Evolutionary conservation across 2,329 filamentous ascomycete species (phyloP).

Genomic region (Clarireedia paspali): DNA sequence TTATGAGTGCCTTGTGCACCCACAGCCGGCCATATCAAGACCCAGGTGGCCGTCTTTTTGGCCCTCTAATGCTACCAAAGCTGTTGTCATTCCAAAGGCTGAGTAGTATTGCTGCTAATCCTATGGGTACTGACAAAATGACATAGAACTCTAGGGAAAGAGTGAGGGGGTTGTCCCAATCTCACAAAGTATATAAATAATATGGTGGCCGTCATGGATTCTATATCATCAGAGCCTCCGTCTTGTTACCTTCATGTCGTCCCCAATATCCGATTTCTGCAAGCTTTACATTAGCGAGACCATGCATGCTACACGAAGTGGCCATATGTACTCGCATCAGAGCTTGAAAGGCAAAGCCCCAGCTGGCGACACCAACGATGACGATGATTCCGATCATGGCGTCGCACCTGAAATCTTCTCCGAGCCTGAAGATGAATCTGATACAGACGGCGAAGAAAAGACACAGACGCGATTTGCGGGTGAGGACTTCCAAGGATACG

Average conservation of each 20-base stretch:
- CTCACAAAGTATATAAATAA: conserved; percentile 20
- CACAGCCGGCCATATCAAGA: conserved; percentile 20
- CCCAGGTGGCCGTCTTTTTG: conserved; percentile 13
- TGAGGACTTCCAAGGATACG: not conserved
- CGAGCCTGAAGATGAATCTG: conserved; percentile 2
- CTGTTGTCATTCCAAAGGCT: conserved; percentile 19
- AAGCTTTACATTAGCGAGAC: conserved; percentile 24
- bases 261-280: conserved; percentile 24
- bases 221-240: conserved; percentile 5
- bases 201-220: conserved; percentile 18
- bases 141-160: conserved; percentile 18
- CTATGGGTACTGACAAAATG: conserved; percentile 16
- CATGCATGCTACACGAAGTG: conserved; percentile 22
- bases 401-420: not conserved
- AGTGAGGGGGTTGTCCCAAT: conserved; percentile 11
- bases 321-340: conserved; percentile 7
- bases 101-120: conserved; percentile 17
- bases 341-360: conserved; percentile 18
- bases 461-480: not conserved
- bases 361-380: conserved; percentile 4
- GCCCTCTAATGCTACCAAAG: conserved; percentile 12
- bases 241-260: conserved; percentile 24
- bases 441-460: not conserved
- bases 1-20: conserved; percentile 9
- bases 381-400: conserved; percentile 10